Evolutionary conservation across 768 basidiomycete genomes (phyloP).

Genomic region (Kwoniella botswanensis): DNA sequence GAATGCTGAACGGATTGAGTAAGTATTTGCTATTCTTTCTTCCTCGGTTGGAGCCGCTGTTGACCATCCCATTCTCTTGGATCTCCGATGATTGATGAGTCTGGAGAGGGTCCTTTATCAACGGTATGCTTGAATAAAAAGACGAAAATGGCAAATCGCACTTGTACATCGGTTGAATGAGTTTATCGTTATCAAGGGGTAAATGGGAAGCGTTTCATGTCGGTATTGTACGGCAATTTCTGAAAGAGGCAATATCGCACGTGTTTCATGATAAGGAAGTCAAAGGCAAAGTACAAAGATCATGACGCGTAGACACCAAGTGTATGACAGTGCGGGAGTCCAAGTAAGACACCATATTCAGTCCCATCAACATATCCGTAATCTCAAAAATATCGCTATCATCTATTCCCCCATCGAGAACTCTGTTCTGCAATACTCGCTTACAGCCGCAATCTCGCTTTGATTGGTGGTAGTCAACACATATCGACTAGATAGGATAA

Average conservation of each 20-base stretch:
- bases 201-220: constrained; percentile 6
- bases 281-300: not conserved
- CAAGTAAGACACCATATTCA: not conserved
- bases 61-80: not conserved
- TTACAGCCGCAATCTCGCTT: not conserved
- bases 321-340: constrained; percentile 4
- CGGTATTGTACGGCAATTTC: constrained; percentile 1
- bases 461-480: not conserved
- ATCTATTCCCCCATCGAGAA: too few relatives aligned
- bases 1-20: not conserved
- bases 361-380: too few relatives aligned
- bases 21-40: not conserved
- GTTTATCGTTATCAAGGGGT: constrained; percentile 18
- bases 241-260: not conserved
- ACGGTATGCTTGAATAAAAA: not conserved
- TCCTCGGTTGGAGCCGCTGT: too few relatives aligned
- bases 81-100: not conserved
- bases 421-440: not conserved
- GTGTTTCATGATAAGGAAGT: constrained; percentile 1
- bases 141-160: not conserved
- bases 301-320: constrained; percentile 9
- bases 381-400: too few relatives aligned
- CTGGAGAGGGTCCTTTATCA: not conserved
- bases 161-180: not conserved
- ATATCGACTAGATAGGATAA: not conserved